Conservation (phyloP, 2,329 filamentous ascomycete species). For the Cordyceps farinosa region DNA sequence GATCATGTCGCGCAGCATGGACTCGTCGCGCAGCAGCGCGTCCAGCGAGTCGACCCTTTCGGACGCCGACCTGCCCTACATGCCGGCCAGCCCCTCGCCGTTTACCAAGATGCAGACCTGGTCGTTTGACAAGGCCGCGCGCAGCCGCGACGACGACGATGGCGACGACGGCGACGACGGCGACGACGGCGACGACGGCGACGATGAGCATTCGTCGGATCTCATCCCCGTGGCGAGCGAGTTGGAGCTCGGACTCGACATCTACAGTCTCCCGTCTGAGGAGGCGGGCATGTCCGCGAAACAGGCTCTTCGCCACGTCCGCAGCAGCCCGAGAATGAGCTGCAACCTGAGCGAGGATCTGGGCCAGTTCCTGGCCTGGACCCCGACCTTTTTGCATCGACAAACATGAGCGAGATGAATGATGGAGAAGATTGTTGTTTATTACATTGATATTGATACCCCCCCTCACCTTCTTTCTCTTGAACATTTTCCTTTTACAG, state of each 20-base stretch:
- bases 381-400: constrained; percentile 47
- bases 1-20: constrained; percentile 23
- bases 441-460: constrained; percentile 8
- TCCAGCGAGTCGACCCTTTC: constrained; percentile 14
- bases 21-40: constrained; percentile 13
- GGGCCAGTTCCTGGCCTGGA: constrained; percentile 57
- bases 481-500: background rate
- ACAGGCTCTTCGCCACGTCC: background rate
- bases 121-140: constrained; percentile 14
- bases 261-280: background rate
- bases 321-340: constrained; percentile 50
- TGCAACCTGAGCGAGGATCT: constrained; percentile 59
- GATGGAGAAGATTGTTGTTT: constrained; percentile 21
- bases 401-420: constrained; percentile 21
- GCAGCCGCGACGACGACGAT: background rate
- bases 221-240: constrained; percentile 8
- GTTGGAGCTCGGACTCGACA: constrained; percentile 1
- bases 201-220: constrained; percentile 2
- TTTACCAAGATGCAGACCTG: constrained; percentile 16
- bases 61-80: constrained; percentile 12
- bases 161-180: no score
- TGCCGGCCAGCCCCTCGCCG: constrained; percentile 21
- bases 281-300: background rate
- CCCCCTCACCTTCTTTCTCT: constrained; percentile 13
- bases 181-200: background rate